Conservation (phyloP, 2,329 filamentous ascomycete species). For the Fusarium sp. region DNA sequence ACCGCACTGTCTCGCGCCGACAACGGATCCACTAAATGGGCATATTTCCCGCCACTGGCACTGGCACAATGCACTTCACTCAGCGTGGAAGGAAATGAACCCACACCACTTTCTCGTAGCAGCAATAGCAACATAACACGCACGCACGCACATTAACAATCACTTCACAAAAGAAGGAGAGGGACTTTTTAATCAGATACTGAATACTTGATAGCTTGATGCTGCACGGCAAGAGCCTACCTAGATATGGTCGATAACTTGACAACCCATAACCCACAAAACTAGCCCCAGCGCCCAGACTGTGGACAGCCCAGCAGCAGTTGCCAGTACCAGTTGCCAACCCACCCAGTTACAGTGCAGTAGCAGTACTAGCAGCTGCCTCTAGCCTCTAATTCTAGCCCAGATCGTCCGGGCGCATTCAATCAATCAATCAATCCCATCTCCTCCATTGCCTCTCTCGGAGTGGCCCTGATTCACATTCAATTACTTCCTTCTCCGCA, state of each 20-base stretch:
- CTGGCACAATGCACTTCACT: slow-evolving; percentile 11
- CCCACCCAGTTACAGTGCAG: slow-evolving; percentile 21
- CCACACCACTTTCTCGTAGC: slow-evolving; percentile 7
- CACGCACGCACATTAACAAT: slow-evolving; percentile 5
- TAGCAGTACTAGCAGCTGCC: slow-evolving; percentile 28
- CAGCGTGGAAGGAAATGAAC: neutral
- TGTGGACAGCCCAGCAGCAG: no score
- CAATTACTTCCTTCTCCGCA: slow-evolving; percentile 27
- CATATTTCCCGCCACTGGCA: slow-evolving; percentile 30
- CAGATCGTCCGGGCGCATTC: slow-evolving; percentile 31
- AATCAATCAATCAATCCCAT: slow-evolving; percentile 31
- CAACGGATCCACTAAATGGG: slow-evolving; percentile 25
- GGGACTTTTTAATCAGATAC: neutral
- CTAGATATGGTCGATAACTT: slow-evolving; percentile 10
- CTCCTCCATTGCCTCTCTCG: slow-evolving; percentile 28
- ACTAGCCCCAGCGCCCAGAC: neutral
- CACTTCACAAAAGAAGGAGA: slow-evolving; percentile 1
- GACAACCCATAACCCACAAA: slow-evolving; percentile 9
- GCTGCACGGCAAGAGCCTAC: slow-evolving; percentile 7
- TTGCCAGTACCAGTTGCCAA: neutral
- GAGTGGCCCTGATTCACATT: slow-evolving; percentile 19
- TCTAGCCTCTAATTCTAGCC: slow-evolving; percentile 25
- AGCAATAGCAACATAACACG: no score
- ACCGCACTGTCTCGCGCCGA: slow-evolving; percentile 40
- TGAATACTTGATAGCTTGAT: neutral